Conservation (phyloP, 2,329 filamentous ascomycete species). For the Allantophomopsis cytisporea region DNA sequence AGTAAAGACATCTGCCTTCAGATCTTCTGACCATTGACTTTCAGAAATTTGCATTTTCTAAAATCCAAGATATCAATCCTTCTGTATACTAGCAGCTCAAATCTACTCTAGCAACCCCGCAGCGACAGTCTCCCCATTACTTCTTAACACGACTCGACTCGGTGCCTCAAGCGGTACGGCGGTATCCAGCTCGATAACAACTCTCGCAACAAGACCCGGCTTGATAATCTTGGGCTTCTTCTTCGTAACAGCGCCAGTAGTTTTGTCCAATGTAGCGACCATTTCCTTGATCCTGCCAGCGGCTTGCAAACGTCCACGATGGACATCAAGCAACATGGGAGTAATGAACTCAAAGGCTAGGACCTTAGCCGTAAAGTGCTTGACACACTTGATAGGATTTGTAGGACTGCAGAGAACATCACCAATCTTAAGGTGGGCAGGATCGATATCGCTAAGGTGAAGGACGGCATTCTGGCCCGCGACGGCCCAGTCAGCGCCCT, state of each 20-base stretch:
- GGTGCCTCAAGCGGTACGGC: slow-evolving; percentile 71
- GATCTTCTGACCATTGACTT: too few species aligned
- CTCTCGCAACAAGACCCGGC: slow-evolving; percentile 63
- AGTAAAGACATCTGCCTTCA: too few species aligned
- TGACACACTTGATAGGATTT: slow-evolving; percentile 55
- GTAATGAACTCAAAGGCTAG: slow-evolving; percentile 82
- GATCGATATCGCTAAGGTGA: slow-evolving; percentile 76
- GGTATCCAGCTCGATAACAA: slow-evolving; percentile 60
- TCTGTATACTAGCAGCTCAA: background rate
- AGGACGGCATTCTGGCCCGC: slow-evolving; percentile 80
- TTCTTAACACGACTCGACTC: slow-evolving; percentile 67
- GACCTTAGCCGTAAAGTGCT: slow-evolving; percentile 68
- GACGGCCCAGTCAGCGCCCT: slow-evolving; percentile 74
- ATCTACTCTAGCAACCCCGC: slow-evolving; percentile 63
- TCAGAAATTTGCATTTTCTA: too few species aligned
- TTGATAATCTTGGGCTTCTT: slow-evolving; percentile 78
- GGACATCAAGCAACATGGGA: slow-evolving; percentile 81
- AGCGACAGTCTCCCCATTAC: slow-evolving; percentile 72
- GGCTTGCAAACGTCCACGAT: slow-evolving; percentile 70
- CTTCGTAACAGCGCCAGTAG: slow-evolving; percentile 60
- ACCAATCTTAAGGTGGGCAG: slow-evolving; percentile 67
- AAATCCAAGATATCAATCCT: background rate
- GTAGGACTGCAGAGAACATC: slow-evolving; percentile 71
- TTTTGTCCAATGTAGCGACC: slow-evolving; percentile 64
- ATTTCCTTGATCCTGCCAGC: slow-evolving; percentile 63